Evolutionary conservation across 805 yeast genomes (phyloP), one percentile per base, ranked within the genome.

Genomic region (Myxozyma geophila): DNA sequence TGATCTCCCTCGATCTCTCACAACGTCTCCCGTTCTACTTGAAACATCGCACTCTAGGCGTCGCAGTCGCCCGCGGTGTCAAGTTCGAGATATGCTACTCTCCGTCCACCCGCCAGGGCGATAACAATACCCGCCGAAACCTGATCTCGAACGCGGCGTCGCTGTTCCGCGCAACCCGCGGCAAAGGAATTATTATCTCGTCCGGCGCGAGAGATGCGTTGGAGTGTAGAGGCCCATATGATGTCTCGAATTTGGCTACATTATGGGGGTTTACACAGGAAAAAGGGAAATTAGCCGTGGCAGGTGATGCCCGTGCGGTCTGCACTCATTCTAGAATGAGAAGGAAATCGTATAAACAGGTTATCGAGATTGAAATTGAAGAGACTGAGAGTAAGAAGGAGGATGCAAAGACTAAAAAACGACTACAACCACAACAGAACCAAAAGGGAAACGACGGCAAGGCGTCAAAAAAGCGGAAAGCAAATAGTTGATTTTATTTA

Each of bases 51-150:
- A 85, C 90, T 0, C 81, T 91, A 8, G 89, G 97, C 49, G 85
- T 91, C 48, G 97, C 96, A 1, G 80, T 90, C 2, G 87, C 87
- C 19, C 83, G 91, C 56, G 98, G 98, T 1, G 83, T 91, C 33
- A 85, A 85, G 68, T 83, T 95, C 67, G 99, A 95, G 73, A 81
- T 95, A 8, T 81, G 85, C 52, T 93, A 93, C 75, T 74, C 83
- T 7, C 79, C 84, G 39, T 79, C 86, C 49, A 58, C 68, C 44
- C 10, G 66, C 33, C 35, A 58, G 59, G 23, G 48, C 41, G 72
- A 71, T 43, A 13, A 56, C 28, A 66, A 48, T 58, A 74, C 80
- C 19, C 80, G 93, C 66, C 81, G 87, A 47, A 84, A 84, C 59
- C 85, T 89, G 66, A 85, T 92, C 46, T 81, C 86, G 40, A 92